phyloP scores from a whole-genome alignment of 2,329 filamentous ascomycete species.

The Celoporthe dispersa region DNA sequence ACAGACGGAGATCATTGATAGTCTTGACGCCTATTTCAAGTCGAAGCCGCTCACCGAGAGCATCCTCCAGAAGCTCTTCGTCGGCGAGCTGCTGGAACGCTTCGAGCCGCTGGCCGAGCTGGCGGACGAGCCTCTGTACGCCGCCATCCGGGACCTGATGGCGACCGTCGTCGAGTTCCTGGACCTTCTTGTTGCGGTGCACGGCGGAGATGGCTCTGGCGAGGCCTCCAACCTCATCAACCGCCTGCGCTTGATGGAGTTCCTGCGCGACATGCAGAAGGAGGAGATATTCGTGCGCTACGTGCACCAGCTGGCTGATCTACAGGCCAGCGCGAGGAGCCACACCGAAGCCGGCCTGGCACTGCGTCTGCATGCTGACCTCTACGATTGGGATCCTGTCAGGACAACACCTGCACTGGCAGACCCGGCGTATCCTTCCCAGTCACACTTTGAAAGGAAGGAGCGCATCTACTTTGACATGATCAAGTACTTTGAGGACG shows the following conservation, averaged over 20 bases:
- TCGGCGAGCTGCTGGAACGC: slow-evolving; percentile 79
- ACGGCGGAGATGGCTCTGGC: slow-evolving; percentile 72
- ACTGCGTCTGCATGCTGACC: slow-evolving; percentile 85
- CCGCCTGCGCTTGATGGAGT: slow-evolving; percentile 90
- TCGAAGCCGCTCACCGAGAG: slow-evolving; percentile 85
- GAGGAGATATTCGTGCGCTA: slow-evolving; percentile 97
- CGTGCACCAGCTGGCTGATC: slow-evolving; percentile 83
- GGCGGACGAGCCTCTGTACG: slow-evolving; percentile 73
- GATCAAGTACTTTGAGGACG: slow-evolving; percentile 92
- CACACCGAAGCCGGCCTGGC: slow-evolving; percentile 88
- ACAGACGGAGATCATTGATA: slow-evolving; percentile 96
- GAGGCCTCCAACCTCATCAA: slow-evolving; percentile 87
- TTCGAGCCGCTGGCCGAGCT: slow-evolving; percentile 73
- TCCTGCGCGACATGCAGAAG: slow-evolving; percentile 94
- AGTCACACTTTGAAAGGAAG: slow-evolving; percentile 89
- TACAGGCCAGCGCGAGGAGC: slow-evolving; percentile 78
- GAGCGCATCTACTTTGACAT: slow-evolving; percentile 92
- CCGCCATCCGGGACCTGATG: slow-evolving; percentile 77
- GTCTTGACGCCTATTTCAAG: slow-evolving; percentile 88
- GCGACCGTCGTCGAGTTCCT: slow-evolving; percentile 87
- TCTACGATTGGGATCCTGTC: slow-evolving; percentile 87
- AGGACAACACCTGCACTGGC: slow-evolving; percentile 66
- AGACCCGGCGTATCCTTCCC: slow-evolving; percentile 79
- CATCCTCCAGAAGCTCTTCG: slow-evolving; percentile 89
- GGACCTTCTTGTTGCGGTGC: slow-evolving; percentile 87